Conservation (phyloP, 371 early-diverging fungal species). For the Blakeslea trispora region DNA sequence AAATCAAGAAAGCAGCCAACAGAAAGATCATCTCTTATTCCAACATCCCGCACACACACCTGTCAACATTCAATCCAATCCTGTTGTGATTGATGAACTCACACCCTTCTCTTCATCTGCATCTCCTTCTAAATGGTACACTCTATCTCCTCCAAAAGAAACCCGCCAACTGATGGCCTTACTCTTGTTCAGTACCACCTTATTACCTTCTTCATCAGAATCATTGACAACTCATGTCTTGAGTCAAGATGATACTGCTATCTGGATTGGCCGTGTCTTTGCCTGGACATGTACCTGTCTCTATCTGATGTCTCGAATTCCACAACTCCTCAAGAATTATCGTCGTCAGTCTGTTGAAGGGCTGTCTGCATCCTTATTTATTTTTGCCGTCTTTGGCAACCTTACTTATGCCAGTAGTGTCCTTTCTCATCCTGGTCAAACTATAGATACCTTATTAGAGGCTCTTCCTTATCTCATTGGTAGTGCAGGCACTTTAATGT, state of each 20-base stretch:
- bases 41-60: constrained; percentile 46
- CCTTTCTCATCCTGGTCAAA: constrained; percentile 49
- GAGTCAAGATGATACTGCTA: constrained; percentile 4
- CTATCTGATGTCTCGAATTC: constrained; percentile 68
- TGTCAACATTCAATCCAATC: constrained; percentile 25
- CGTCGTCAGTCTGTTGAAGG: constrained; percentile 65
- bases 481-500: constrained; percentile 39
- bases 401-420: constrained; percentile 64
- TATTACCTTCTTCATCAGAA: constrained; percentile 2
- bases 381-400: constrained; percentile 70
- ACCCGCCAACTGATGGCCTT: constrained; percentile 14
- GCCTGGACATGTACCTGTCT: constrained; percentile 67
- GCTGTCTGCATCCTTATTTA: constrained; percentile 66
- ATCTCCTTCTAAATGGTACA: constrained; percentile 53
- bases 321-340: constrained; percentile 66
- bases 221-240: not conserved
- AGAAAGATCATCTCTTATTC: constrained; percentile 21
- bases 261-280: constrained; percentile 55
- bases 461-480: constrained; percentile 44
- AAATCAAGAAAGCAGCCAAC: not conserved
- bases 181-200: constrained; percentile 8
- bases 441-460: constrained; percentile 30
- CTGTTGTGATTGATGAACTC: constrained; percentile 25
- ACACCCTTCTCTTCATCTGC: constrained; percentile 47
- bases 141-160: constrained; percentile 23